Evolutionary conservation across 306 rosid genomes (phyloP).

Genomic region (Pyrus communis): DNA sequence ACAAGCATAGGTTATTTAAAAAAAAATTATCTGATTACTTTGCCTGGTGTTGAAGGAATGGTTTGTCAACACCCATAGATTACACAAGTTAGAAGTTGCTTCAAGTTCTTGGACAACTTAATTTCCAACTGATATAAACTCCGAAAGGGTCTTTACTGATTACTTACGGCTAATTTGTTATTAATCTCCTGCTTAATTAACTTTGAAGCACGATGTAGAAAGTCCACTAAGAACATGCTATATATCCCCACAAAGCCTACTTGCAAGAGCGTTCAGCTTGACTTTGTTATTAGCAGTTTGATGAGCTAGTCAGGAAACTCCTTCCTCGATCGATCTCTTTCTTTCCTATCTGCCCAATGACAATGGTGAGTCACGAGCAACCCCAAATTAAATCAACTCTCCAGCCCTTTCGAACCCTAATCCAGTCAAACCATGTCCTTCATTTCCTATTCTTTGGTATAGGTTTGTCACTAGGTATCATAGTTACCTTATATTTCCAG

Average conservation of each 20-base stretch:
- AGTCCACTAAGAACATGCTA: neutral
- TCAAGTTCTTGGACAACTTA: neutral
- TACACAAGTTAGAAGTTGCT: neutral
- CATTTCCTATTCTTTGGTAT: slow-evolving; percentile 26
- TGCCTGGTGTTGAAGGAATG: neutral
- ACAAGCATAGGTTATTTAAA: neutral
- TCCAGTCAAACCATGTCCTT: slow-evolving; percentile 14
- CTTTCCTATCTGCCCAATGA: neutral
- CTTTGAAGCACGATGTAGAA: neutral
- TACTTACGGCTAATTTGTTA: neutral
- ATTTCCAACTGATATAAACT: neutral
- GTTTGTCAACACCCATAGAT: neutral
- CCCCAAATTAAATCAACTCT: neutral
- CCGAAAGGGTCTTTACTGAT: neutral
- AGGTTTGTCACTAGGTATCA: slow-evolving; percentile 40
- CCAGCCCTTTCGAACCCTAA: neutral
- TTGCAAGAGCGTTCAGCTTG: neutral
- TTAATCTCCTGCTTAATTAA: neutral
- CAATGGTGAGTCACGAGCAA: slow-evolving; percentile 6
- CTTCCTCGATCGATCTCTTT: neutral
- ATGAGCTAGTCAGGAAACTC: neutral
- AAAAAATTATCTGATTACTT: too few species aligned
- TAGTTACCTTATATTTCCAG: slow-evolving; percentile 17
- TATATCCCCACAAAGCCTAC: neutral
- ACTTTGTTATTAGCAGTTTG: neutral